Percentiles rank a stretch among this genome's conserved stretches.
Evolutionary conservation across 805 yeast genomes (phyloP).

Genomic region (Blastobotrys americana): DNA sequence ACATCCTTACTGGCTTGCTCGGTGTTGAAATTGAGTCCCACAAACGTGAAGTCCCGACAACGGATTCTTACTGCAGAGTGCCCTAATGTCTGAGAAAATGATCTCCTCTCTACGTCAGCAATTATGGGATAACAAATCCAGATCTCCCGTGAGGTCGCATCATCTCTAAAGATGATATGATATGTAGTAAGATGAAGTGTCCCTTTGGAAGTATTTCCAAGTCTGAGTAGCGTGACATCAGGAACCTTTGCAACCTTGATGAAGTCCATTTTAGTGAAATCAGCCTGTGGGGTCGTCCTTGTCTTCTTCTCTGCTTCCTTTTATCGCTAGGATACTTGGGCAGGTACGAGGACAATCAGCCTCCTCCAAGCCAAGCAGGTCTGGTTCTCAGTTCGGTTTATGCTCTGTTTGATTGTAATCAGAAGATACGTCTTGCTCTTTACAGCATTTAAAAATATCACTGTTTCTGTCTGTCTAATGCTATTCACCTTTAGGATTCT

Average conservation of each 20-base stretch:
- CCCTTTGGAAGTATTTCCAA: conserved; percentile 52
- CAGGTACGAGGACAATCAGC: too few relatives aligned
- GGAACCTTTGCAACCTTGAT: conserved; percentile 42
- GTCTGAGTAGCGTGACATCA: conserved; percentile 48
- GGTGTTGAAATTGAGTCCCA: conserved; percentile 65
- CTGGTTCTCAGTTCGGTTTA: too few relatives aligned
- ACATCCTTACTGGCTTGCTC: conserved; percentile 60
- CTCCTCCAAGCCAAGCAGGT: too few relatives aligned
- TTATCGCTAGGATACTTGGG: too few relatives aligned
- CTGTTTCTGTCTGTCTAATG: too few relatives aligned
- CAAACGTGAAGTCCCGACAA: conserved; percentile 78
- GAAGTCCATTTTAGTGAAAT: too few relatives aligned
- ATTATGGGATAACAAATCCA: conserved; percentile 92
- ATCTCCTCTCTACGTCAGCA: conserved; percentile 33
- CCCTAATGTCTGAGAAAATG: conserved; percentile 12
- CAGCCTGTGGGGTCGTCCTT: too few relatives aligned
- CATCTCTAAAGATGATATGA: conserved; percentile 54
- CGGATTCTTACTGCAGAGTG: conserved; percentile 54
- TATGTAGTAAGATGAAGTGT: conserved; percentile 65
- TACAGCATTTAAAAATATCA: too few relatives aligned
- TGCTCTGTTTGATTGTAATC: too few relatives aligned
- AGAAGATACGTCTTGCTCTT: too few relatives aligned
- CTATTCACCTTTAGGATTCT: too few relatives aligned
- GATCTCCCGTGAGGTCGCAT: conserved; percentile 46
- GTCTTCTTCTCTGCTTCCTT: too few relatives aligned